Evolutionary conservation across 2,329 filamentous ascomycete genomes (phyloP), one percentile per base, ranked within the genome.

Genomic region (Pseudocercospora fuligena): DNA sequence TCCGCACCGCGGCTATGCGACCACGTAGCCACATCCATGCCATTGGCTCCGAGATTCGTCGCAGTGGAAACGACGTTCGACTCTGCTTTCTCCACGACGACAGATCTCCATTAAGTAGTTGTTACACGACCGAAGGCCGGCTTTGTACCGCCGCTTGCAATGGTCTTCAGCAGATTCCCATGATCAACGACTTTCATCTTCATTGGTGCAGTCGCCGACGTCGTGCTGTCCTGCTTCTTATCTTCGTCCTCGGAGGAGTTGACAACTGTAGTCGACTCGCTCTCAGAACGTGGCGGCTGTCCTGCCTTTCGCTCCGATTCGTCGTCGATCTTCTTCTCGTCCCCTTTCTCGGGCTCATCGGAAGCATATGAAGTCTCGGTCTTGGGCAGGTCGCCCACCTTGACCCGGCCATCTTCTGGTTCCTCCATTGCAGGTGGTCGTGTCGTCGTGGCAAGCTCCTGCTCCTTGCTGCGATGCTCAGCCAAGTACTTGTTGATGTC

Each of bases 401-500:
- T 36, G 56, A 60, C 8, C 40, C 25, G 16, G 16, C 11, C 16
- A 11, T 58, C 57, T 0, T 65, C 58, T 9, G 72, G 67, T 49
- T 73, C 66, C 16, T 73, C 66, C 74, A 76, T 76, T 16, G 73
- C 74, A 6, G 64, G 60, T 9, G 70, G 71, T n/a, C 75, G 63
- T 5, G 74, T 73, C 62, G 71, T 59, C 61, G 75, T 72, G 1
- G 75, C 75, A 9, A 72, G 47, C 9, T 66, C 29, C 63, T 74
- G 70, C 51, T 77, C 74, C 59, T 67, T 63, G 60, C 66, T 68
- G 6, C 74, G 64, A 63, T 72, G 69, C 43, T 58, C 56, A 9
- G 66, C 67, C 56, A 78, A 77, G 19, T 75, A 64, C 56, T 68
- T 67, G 16, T 77, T 70, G 16, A 79, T 60, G 51, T 76, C 72